These are phyloP conservation scores for Rheum nobile DNA, from an alignment of 148 eudicot genomes.

Conservation along the genomic window DNA sequence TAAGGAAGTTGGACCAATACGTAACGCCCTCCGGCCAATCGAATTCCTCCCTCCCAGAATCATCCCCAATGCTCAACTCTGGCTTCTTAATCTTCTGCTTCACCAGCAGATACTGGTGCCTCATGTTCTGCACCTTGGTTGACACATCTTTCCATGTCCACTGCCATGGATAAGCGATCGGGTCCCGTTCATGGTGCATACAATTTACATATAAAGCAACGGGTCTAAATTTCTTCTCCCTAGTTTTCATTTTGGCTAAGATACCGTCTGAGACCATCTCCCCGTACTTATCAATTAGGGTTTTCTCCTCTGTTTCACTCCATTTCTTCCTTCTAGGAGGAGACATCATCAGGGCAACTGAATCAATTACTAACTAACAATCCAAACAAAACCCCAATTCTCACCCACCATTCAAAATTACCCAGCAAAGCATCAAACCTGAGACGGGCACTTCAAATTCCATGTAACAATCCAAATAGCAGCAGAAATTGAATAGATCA, in stretches of 20 bases:
- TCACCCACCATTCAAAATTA: neutral
- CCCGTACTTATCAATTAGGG: slow-evolving; percentile 66
- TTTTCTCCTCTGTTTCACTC: slow-evolving; percentile 87
- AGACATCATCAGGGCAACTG: slow-evolving; percentile 21
- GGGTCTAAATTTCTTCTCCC: slow-evolving; percentile 85
- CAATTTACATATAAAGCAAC: slow-evolving; percentile 68
- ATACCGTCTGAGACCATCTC: slow-evolving; percentile 61
- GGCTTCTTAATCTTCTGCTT: slow-evolving; percentile 88
- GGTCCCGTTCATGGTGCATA: slow-evolving; percentile 62
- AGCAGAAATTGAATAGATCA: no score
- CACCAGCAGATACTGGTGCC: slow-evolving; percentile 84
- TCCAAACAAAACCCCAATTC: neutral
- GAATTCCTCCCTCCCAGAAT: slow-evolving; percentile 46
- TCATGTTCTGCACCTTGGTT: slow-evolving; percentile 95
- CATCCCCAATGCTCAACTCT: slow-evolving; percentile 25
- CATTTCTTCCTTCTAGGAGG: slow-evolving; percentile 78
- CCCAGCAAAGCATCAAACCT: neutral
- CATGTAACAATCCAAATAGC: neutral
- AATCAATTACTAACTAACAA: neutral
- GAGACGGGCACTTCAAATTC: neutral
- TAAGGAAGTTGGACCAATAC: slow-evolving; percentile 76
- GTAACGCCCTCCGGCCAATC: slow-evolving; percentile 78
- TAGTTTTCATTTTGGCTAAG: slow-evolving; percentile 76
- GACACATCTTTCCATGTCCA: slow-evolving; percentile 98
- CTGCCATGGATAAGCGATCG: slow-evolving; percentile 67